Percentiles rank a stretch among this genome's conserved stretches.
Evolutionary conservation across 176 grass and related monocot genomes (phyloP).

Genomic region (Aegilops tauschii): DNA sequence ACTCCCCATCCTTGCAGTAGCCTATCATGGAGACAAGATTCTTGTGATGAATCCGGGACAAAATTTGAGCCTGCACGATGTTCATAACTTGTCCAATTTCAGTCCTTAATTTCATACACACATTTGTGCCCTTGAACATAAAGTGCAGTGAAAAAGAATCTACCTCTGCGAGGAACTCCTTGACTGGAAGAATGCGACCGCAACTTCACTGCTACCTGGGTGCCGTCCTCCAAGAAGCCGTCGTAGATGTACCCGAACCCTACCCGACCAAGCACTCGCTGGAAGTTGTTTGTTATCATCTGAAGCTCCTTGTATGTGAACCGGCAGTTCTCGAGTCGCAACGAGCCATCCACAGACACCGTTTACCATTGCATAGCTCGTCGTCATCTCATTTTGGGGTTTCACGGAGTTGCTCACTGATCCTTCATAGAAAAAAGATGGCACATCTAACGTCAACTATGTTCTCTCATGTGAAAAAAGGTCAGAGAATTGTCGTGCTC

Average conservation of each 20-base stretch:
- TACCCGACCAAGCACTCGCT: constrained; percentile 42
- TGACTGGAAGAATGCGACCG: background rate
- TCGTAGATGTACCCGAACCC: constrained; percentile 38
- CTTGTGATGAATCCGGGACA: constrained; percentile 1
- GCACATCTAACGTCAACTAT: background rate
- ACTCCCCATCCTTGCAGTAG: too few species aligned
- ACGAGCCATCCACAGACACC: background rate
- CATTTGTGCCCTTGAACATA: background rate
- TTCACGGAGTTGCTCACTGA: constrained; percentile 6
- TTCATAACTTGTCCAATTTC: too few species aligned
- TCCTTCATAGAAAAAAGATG: background rate
- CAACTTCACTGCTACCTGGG: background rate
- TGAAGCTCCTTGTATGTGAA: constrained; percentile 35
- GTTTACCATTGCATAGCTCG: background rate
- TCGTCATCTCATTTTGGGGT: background rate
- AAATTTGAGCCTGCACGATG: constrained; percentile 28
- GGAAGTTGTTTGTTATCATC: constrained; percentile 54
- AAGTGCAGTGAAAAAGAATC: background rate
- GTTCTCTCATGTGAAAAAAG: background rate
- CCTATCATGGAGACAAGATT: too few species aligned
- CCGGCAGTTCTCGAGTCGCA: background rate
- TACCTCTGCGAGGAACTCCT: background rate
- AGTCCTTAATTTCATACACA: too few species aligned
- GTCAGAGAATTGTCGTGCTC: too few species aligned
- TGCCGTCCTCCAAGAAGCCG: background rate